These are phyloP conservation scores for Lasiodiplodia sp. DNA, from an alignment of 2,329 filamentous ascomycete genomes.

Conservation along the genomic window DNA sequence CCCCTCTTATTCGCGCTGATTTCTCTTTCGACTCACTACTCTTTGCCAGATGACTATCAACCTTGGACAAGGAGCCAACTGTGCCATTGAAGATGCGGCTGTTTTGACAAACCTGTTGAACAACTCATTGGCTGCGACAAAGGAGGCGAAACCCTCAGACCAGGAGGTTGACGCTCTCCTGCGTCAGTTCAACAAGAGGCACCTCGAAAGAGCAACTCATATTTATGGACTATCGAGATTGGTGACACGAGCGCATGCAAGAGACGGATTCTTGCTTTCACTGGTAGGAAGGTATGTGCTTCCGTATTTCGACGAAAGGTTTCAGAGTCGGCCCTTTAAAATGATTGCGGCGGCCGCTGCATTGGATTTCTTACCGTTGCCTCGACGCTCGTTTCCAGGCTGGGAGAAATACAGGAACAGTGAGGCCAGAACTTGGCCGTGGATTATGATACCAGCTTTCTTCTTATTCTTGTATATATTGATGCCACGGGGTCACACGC, in stretches of 20 bases:
- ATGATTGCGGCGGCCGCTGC: neutral
- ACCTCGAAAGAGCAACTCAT: neutral
- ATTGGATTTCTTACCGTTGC: neutral
- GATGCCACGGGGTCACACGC: neutral
- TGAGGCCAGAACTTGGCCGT: neutral
- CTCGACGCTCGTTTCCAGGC: neutral
- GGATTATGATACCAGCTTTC: neutral
- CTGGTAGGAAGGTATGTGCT: neutral
- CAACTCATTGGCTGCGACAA: neutral
- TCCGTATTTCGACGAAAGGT: neutral
- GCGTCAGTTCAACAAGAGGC: neutral
- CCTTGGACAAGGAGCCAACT: slow-evolving; percentile 3
- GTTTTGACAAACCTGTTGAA: neutral
- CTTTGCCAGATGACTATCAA: neutral
- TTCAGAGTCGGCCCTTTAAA: neutral
- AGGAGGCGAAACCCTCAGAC: neutral
- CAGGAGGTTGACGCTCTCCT: neutral
- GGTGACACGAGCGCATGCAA: neutral
- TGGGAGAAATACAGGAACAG: neutral
- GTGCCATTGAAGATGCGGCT: slow-evolving; percentile 3
- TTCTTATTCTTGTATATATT: neutral
- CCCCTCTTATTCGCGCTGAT: no score
- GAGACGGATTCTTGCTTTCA: neutral
- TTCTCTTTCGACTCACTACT: neutral
- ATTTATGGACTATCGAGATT: neutral